Base-by-base conservation (phyloP, 2,329 filamentous ascomycete species). In the Amylocarpus encephaloides region DNA sequence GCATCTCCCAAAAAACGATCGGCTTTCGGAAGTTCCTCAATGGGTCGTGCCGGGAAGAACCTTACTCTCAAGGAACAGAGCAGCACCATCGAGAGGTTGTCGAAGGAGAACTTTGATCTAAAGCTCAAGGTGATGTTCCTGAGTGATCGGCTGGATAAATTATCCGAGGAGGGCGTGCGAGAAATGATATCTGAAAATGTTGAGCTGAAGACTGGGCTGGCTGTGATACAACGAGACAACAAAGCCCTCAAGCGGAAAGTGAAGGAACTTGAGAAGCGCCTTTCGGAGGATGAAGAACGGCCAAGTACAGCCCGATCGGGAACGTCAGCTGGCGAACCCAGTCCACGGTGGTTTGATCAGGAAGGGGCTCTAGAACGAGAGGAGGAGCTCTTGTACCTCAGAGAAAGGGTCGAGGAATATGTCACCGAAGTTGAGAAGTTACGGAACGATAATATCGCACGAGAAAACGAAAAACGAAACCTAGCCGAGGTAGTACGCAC, bases 111-210 rank as follows among this genome's bases (percentile, higher is more conserved):
- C 58, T 98, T 97, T 66, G 92, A 96, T 66, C 73, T 97, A 49
- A 96, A 97, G 70, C 83, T 97, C 69, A 94, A 95, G 67, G 93
- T 97, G 57, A 94, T 96, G 76, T 98, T 96, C 64, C 78, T 98
- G 43, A 94, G 92, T 62, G 88, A 97, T 67, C 86, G 92, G 1
- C 73, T 98, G 16, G 90, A 95, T 68, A 93, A 92, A 65, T 79
- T 94, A 38, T 96, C 91, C 1, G 92, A 97, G 66, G 92, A 97
- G 70, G 90, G 91, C 56, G 85, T 98, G 66, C 95, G 95, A 70
- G 92, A 96, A 67, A 94, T 96, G 85, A 95, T 97, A 61, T 90
- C 89, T 40, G 92, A 96, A 68, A 98, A 96, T 62, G 92, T 97
- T 4, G 90, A 96, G 66, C 78, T 97, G 43, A 93, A 94, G 68